These are phyloP conservation scores for Amanita thiersii DNA, from an alignment of 768 basidiomycete genomes.

Conservation along the genomic window DNA sequence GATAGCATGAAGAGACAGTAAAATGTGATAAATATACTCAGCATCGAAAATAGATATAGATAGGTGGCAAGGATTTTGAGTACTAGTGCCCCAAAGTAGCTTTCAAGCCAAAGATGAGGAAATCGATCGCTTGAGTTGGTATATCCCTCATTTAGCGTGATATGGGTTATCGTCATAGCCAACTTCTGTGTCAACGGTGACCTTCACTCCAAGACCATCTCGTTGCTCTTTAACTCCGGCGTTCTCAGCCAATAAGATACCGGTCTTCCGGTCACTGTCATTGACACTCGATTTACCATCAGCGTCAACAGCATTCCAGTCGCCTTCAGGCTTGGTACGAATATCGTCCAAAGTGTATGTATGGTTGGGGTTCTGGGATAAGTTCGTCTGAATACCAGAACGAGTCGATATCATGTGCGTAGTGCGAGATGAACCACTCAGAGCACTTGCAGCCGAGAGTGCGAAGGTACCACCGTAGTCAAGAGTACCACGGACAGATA, in stretches of 20 bases:
- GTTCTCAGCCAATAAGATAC: conserved; percentile 23
- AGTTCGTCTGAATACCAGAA: conserved; percentile 30
- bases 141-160: conserved; percentile 3
- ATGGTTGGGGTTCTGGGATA: conserved; percentile 25
- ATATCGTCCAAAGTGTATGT: conserved; percentile 50
- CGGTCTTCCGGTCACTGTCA: conserved; percentile 28
- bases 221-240: conserved; percentile 14
- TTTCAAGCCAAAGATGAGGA: not conserved
- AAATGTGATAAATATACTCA: too few relatives aligned
- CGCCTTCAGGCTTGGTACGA: conserved; percentile 36
- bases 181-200: conserved; percentile 50
- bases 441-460: conserved; percentile 33
- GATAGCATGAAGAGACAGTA: too few relatives aligned
- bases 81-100: not conserved
- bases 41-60: too few relatives aligned
- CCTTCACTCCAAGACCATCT: conserved; percentile 38
- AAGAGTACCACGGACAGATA: conserved; percentile 73
- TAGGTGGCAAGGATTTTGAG: not conserved
- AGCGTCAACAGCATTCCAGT: conserved; percentile 31
- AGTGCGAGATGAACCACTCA: conserved; percentile 36
- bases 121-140: not conserved
- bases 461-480: conserved; percentile 64
- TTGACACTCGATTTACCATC: conserved; percentile 35
- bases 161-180: conserved; percentile 31
- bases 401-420: conserved; percentile 46